These are phyloP conservation scores for Thalassiosira exigua DNA, from an alignment of 352 stramenopile genomes.

Conservation along the genomic window DNA sequence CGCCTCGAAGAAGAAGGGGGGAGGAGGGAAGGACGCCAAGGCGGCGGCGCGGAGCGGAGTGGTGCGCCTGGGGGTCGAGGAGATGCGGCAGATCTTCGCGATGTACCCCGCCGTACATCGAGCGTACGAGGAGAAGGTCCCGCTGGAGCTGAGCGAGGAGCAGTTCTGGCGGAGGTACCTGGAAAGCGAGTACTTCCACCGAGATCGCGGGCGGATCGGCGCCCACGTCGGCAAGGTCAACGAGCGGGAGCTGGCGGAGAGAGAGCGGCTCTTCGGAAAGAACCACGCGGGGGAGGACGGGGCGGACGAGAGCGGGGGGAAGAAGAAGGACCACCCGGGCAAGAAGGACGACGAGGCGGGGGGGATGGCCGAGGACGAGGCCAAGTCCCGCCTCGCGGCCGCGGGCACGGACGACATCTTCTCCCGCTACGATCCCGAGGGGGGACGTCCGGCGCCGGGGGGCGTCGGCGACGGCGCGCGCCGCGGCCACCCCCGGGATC, in stretches of 20 bases:
- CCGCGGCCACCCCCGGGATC: neutral
- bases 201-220: conserved; percentile 77
- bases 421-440: conserved; percentile 66
- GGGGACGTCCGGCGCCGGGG: neutral
- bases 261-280: conserved; percentile 37
- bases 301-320: neutral
- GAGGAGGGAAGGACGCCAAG: neutral
- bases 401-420: conserved; percentile 83
- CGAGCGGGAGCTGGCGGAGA: conserved; percentile 40
- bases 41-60: conserved; percentile 3
- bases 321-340: conserved; percentile 25
- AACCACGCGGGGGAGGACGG: neutral
- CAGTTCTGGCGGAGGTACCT: conserved; percentile 85
- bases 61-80: conserved; percentile 78
- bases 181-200: conserved; percentile 84
- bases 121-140: conserved; percentile 86
- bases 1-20: neutral
- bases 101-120: conserved; percentile 82
- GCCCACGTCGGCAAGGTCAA: conserved; percentile 51
- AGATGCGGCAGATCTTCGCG: conserved; percentile 86
- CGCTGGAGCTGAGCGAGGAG: conserved; percentile 80
- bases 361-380: conserved; percentile 47
- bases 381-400: conserved; percentile 67
- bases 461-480: too few relatives aligned
- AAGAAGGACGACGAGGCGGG: conserved; percentile 42